A percentile compares a stretch with the other conserved stretches of the same genome.
These are phyloP conservation scores for Daldinia decipiens DNA, from an alignment of 495 filamentous ascomycete genomes.

Conservation along the genomic window DNA sequence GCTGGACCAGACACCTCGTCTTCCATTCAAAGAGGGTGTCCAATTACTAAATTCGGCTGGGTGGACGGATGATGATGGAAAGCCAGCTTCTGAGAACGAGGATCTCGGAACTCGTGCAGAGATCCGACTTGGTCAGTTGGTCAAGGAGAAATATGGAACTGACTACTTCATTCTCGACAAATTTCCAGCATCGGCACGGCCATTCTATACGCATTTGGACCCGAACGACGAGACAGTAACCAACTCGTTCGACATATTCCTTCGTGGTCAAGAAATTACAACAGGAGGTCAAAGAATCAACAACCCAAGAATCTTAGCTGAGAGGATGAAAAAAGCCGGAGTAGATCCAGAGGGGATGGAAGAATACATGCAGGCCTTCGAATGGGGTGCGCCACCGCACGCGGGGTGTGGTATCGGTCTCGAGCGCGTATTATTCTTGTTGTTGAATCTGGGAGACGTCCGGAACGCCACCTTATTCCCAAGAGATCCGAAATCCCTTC, in stretches of 20 bases:
- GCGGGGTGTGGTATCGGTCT: conserved; percentile 91
- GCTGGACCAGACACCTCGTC: conserved; percentile 81
- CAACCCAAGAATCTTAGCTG: conserved; percentile 75
- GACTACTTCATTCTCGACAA: conserved; percentile 98
- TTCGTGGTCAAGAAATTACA: conserved; percentile 92
- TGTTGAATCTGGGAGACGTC: conserved; percentile 88
- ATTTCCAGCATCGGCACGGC: conserved; percentile 82
- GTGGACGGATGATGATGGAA: conserved; percentile 79
- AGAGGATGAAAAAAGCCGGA: conserved; percentile 78
- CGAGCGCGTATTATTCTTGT: conserved; percentile 85
- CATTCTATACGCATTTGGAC: conserved; percentile 96
- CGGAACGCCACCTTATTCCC: conserved; percentile 85
- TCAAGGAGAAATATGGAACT: conserved; percentile 85
- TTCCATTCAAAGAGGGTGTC: conserved; percentile 83
- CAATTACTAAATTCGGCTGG: conserved; percentile 83
- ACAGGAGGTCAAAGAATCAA: conserved; percentile 94
- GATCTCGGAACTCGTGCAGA: conserved; percentile 87
- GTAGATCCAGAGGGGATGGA: conserved; percentile 80
- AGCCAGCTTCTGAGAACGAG: conserved; percentile 71
- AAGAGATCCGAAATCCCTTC: conserved; percentile 83
- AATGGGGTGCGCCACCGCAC: conserved; percentile 88
- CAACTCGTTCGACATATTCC: conserved; percentile 96
- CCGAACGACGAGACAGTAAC: conserved; percentile 75
- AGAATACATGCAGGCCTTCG: conserved; percentile 89
- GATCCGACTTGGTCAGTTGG: conserved; percentile 81